Evolutionary conservation across 148 eudicot species (phyloP), one percentile per base, ranked within the genome.

Genomic region (Limonium bicolor): DNA sequence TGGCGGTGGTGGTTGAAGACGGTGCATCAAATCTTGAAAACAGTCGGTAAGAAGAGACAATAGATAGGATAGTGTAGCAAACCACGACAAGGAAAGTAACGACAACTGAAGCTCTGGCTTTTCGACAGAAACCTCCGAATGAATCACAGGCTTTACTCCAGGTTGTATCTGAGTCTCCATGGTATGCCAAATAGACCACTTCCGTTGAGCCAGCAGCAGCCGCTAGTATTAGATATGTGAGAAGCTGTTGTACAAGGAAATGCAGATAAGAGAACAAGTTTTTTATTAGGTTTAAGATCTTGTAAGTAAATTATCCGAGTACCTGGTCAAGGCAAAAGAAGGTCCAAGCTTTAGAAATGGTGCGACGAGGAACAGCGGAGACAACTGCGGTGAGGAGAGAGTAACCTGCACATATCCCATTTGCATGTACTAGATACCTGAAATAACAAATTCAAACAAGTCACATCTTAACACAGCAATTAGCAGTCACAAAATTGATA

Each of bases 291-390:
- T n/a, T n/a, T n/a, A n/a, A n/a, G n/a, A n/a, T n/a, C n/a, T n/a
- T n/a, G n/a, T n/a, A n/a, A n/a, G n/a, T n/a, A n/a, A n/a, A n/a
- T n/a, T 4, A 9, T 12, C 31, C 26, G 22, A 11, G 35, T 20
- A 76, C 90, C 90, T 87, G 97, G 50, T 90, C 97, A 0, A 90
- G 85, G 52, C 85, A 61, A 75, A 84, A 90, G 77, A 90, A 90
- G 19, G 82, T 71, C 95, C 95, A 90, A 57, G 95, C 97, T 50
- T 87, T 61, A 21, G 76, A 68, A 81, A 75, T 70, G 56, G 95
- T 72, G 19, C 92, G 93, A 24, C 93, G 84, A 31, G 93, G 84
- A 29, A 88, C 65, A 6, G 93, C 97, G 1, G 75, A 75, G 12
- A 75, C 67, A 2, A 75, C 68, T 0, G 97, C 97, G 1, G 93